Percentiles rank a stretch among this genome's conserved stretches.
phyloP scores from a whole-genome alignment of 768 basidiomycete species.

The Amanita fuliginea region DNA sequence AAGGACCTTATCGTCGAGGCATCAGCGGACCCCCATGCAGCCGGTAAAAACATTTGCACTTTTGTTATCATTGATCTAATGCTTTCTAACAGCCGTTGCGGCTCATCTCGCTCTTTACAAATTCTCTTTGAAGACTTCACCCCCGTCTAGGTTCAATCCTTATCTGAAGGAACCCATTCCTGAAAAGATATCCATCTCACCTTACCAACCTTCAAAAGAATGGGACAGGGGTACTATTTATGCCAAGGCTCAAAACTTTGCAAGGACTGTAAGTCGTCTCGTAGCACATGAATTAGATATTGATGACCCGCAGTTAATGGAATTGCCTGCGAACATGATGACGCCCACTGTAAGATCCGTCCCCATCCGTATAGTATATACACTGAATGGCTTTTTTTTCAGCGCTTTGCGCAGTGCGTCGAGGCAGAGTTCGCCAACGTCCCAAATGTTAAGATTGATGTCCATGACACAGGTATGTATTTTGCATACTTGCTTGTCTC shows the following conservation, averaged over 20 bases:
- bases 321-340: slow-evolving; percentile 78
- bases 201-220: slow-evolving; percentile 37
- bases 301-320: slow-evolving; percentile 47
- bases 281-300: slow-evolving; percentile 1
- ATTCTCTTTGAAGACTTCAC: slow-evolving; percentile 70
- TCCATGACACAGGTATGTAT: slow-evolving; percentile 59
- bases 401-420: slow-evolving; percentile 66
- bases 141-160: slow-evolving; percentile 56
- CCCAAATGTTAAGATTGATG: slow-evolving; percentile 54
- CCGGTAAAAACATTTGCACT: slow-evolving; percentile 34
- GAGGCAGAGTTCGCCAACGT: slow-evolving; percentile 55
- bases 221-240: slow-evolving; percentile 71
- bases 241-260: slow-evolving; percentile 70
- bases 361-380: neutral
- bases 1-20: slow-evolving; percentile 56
- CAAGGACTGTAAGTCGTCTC: slow-evolving; percentile 46
- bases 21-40: slow-evolving; percentile 61
- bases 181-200: slow-evolving; percentile 36
- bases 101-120: slow-evolving; percentile 66
- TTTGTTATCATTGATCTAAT: neutral
- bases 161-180: slow-evolving; percentile 40
- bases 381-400: neutral
- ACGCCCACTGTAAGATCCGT: slow-evolving; percentile 56
- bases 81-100: slow-evolving; percentile 48
- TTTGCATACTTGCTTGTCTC: neutral